phyloP scores from a whole-genome alignment of 1,139 yeast species.

The Kodamaea derodonti region DNA sequence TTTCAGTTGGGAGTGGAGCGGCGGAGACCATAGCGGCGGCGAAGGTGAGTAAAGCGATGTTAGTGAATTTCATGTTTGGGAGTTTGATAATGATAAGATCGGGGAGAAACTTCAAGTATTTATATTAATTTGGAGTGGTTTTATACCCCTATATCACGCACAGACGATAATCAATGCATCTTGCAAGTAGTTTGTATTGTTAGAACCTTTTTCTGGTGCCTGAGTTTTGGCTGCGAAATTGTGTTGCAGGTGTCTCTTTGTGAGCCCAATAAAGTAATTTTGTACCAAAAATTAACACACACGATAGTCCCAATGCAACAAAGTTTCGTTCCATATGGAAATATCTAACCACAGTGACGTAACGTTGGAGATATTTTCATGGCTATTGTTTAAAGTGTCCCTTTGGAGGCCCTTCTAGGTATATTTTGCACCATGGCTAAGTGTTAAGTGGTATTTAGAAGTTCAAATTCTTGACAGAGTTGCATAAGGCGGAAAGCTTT shows the following conservation, averaged over 20 bases:
- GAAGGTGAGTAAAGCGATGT: conserved; percentile 10
- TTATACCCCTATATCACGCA: no score
- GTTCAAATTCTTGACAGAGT: no score
- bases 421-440: no score
- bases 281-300: not conserved
- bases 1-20: conserved; percentile 4
- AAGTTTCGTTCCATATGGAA: not conserved
- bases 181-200: not conserved
- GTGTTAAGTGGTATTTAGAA: no score
- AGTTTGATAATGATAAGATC: not conserved
- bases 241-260: not conserved
- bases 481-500: no score
- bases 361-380: not conserved
- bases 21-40: conserved; percentile 6
- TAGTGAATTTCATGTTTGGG: conserved; percentile 11
- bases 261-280: not conserved
- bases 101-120: not conserved
- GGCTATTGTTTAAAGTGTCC: not conserved
- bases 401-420: not conserved
- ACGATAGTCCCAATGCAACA: not conserved
- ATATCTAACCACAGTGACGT: not conserved
- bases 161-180: no score
- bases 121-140: no score
- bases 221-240: not conserved
- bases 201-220: not conserved